Evolutionary conservation across 768 basidiomycete genomes (phyloP).

Genomic region (Suillus sp.): DNA sequence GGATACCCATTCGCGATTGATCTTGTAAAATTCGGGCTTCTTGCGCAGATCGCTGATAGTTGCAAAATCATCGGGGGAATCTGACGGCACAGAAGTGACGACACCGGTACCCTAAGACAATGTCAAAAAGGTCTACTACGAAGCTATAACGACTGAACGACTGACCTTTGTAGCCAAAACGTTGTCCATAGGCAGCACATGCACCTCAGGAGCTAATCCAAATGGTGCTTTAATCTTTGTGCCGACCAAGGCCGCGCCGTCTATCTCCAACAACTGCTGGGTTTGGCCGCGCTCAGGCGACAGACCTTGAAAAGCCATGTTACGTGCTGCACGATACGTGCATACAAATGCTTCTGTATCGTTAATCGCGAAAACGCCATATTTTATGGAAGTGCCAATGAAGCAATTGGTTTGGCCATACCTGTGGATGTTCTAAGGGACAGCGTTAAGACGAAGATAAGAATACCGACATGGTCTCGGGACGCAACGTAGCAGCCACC

Average conservation of each 20-base stretch:
- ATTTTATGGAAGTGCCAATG: conserved; percentile 87
- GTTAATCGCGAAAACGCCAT: conserved; percentile 88
- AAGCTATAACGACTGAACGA: conserved; percentile 23
- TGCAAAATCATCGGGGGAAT: conserved; percentile 95
- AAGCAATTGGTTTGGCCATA: conserved; percentile 99
- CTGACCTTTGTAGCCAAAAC: conserved; percentile 89
- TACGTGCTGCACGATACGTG: conserved; percentile 89
- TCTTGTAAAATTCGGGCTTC: conserved; percentile 95
- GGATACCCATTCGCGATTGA: conserved; percentile 84
- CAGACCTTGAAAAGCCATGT: conserved; percentile 95
- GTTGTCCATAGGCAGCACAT: conserved; percentile 98
- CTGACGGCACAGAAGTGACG: conserved; percentile 96
- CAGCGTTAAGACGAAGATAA: background rate
- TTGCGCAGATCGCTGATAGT: conserved; percentile 91
- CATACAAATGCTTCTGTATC: conserved; percentile 87
- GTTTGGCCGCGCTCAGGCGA: conserved; percentile 72
- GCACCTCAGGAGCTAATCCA: conserved; percentile 80
- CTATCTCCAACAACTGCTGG: conserved; percentile 73
- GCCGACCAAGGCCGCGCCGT: conserved; percentile 80
- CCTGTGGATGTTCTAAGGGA: conserved; percentile 44
- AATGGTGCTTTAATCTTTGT: conserved; percentile 90
- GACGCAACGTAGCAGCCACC: conserved; percentile 94
- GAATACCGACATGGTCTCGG: conserved; percentile 86
- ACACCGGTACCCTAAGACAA: conserved; percentile 84
- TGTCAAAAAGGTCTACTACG: conserved; percentile 13